These are phyloP conservation scores for Ganoderma multipileum DNA, from an alignment of 1,284 basidiomycete genomes.

Conservation along the genomic window DNA sequence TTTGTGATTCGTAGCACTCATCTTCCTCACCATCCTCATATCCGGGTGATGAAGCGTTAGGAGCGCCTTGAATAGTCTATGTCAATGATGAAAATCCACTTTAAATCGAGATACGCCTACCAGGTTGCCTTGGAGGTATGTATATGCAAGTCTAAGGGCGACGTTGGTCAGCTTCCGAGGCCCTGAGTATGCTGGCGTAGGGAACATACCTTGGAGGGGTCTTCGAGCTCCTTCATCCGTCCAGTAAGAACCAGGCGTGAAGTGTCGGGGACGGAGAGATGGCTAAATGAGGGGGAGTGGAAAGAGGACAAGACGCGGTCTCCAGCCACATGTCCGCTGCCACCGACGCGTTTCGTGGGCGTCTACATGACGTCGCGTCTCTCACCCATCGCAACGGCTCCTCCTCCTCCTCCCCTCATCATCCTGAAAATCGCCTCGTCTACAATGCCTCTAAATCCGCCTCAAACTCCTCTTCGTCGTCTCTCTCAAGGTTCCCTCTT, in stretches of 20 bases:
- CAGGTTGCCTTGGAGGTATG: slow-evolving; percentile 33
- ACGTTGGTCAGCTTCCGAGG: not conserved
- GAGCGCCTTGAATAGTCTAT: not conserved
- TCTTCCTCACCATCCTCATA: slow-evolving; percentile 26
- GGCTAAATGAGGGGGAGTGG: not conserved
- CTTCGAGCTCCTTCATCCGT: slow-evolving; percentile 27
- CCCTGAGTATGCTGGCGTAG: not conserved
- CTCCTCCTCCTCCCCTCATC: not conserved
- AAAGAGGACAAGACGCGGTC: slow-evolving; percentile 11
- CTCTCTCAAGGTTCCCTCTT: slow-evolving; percentile 93
- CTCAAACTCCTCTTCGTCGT: slow-evolving; percentile 81
- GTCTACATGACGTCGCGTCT: not conserved
- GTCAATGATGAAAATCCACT: not conserved
- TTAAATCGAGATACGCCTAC: slow-evolving; percentile 1
- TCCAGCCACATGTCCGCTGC: slow-evolving; percentile 9
- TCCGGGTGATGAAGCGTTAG: slow-evolving; percentile 4
- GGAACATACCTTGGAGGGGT: slow-evolving; percentile 27
- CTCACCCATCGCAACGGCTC: not conserved
- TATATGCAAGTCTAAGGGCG: slow-evolving; percentile 36
- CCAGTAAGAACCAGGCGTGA: not conserved
- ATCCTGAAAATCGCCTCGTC: not conserved
- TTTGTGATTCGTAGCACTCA: slow-evolving; percentile 39
- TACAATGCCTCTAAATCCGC: slow-evolving; percentile 40
- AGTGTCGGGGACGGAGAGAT: not conserved
- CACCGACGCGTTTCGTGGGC: slow-evolving; percentile 20